Evolutionary conservation across 2,329 filamentous ascomycete genomes (phyloP).

Genomic region (Aspergillus viridinutans): DNA sequence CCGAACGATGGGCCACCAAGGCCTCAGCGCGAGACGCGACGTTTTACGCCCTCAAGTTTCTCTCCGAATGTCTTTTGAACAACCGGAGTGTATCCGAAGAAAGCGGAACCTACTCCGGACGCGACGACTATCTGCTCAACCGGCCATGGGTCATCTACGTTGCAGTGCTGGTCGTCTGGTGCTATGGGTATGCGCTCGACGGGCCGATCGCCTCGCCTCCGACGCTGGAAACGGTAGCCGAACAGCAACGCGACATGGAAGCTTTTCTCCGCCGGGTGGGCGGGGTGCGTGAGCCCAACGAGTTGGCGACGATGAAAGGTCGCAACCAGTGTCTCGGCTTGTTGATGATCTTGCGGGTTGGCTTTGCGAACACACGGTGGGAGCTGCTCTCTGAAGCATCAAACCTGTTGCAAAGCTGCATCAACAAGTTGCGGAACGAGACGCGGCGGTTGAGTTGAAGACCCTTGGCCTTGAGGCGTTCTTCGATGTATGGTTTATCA

Average conservation of each 20-base stretch:
- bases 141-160: slow-evolving; percentile 95
- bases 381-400: slow-evolving; percentile 87
- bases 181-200: slow-evolving; percentile 86
- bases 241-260: slow-evolving; percentile 73
- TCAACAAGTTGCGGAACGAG: slow-evolving; percentile 51
- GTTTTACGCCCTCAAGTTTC: slow-evolving; percentile 85
- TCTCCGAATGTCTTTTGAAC: slow-evolving; percentile 69
- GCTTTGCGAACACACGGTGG: slow-evolving; percentile 81
- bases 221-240: slow-evolving; percentile 56
- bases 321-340: slow-evolving; percentile 80
- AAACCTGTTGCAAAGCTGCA: slow-evolving; percentile 74
- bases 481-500: neutral
- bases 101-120: slow-evolving; percentile 63
- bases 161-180: slow-evolving; percentile 88
- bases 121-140: slow-evolving; percentile 85
- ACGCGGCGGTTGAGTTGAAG: neutral
- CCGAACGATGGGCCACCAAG: slow-evolving; percentile 81
- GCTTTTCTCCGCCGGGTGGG: slow-evolving; percentile 70
- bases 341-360: slow-evolving; percentile 73
- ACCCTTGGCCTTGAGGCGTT: neutral
- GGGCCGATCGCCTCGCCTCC: slow-evolving; percentile 59
- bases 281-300: slow-evolving; percentile 68
- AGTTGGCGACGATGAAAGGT: slow-evolving; percentile 67
- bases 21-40: slow-evolving; percentile 85
- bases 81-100: slow-evolving; percentile 37